These are phyloP conservation scores for Pleomassaria siparia DNA, from an alignment of 2,329 filamentous ascomycete genomes.

Conservation along the genomic window DNA sequence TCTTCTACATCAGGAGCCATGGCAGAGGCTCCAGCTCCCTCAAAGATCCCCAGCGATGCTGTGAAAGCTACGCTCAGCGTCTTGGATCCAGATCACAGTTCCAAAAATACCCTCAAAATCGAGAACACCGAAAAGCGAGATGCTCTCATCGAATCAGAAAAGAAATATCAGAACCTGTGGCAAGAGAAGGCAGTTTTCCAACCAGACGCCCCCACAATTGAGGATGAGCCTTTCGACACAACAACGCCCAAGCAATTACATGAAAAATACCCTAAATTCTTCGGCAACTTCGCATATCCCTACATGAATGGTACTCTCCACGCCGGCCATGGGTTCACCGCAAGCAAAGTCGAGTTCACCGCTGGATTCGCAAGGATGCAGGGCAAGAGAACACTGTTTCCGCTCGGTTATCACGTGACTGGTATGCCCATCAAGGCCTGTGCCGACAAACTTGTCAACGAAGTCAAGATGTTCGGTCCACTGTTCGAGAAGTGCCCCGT, in stretches of 20 bases:
- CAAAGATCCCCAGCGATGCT: conserved; percentile 45
- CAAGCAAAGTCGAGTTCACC: conserved; percentile 90
- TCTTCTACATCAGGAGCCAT: conserved; percentile 18
- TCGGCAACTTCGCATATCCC: conserved; percentile 71
- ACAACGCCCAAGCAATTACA: conserved; percentile 75
- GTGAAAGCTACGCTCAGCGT: conserved; percentile 54
- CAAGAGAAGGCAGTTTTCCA: conserved; percentile 77
- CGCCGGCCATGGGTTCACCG: conserved; percentile 89
- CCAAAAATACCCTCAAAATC: conserved; percentile 65
- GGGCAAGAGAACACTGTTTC: conserved; percentile 83
- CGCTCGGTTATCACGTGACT: conserved; percentile 92
- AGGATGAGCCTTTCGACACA: conserved; percentile 74
- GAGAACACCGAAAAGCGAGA: conserved; percentile 86
- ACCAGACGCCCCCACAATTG: conserved; percentile 76
- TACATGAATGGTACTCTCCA: conserved; percentile 62
- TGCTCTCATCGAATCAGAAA: conserved; percentile 77
- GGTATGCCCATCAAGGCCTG: conserved; percentile 95
- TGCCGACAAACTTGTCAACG: conserved; percentile 89
- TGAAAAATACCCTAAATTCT: conserved; percentile 85
- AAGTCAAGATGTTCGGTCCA: conserved; percentile 85
- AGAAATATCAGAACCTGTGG: conserved; percentile 90
- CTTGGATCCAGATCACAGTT: conserved; percentile 56
- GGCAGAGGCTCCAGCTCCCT: conserved; percentile 33
- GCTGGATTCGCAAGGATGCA: conserved; percentile 86
- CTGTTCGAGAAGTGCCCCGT: conserved; percentile 74